phyloP scores from a whole-genome alignment of 345 rosid species.

The Eucalyptus curtisii region DNA sequence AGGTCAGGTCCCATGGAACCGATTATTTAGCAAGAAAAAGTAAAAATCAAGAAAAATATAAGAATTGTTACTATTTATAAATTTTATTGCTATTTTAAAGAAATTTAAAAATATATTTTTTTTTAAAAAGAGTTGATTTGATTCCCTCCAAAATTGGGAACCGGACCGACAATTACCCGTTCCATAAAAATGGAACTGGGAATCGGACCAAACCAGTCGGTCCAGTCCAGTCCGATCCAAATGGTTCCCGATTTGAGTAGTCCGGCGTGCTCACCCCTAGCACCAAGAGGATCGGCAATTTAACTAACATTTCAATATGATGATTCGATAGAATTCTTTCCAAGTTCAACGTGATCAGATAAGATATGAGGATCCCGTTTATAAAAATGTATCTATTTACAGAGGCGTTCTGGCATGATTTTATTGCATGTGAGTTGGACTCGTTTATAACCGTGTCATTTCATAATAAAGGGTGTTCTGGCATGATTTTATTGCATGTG shows the following conservation, averaged over 20 bases:
- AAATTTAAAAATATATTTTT: too few relatives aligned
- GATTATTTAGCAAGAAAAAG: too few relatives aligned
- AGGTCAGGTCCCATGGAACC: rapidly evolving
- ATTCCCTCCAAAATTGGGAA: rapidly evolving
- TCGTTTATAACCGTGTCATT: not conserved
- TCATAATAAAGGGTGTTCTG: not conserved
- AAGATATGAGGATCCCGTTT: not conserved
- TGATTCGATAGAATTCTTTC: not conserved
- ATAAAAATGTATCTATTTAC: not conserved
- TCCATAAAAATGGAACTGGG: rapidly evolving
- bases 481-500: too few relatives aligned
- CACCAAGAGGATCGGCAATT: not conserved
- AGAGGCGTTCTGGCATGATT: not conserved
- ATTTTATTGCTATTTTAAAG: too few relatives aligned
- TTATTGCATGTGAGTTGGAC: not conserved
- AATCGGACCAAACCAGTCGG: rapidly evolving
- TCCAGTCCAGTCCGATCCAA: rapidly evolving
- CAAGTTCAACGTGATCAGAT: rapidly evolving
- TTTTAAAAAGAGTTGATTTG: rapidly evolving
- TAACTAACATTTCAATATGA: not conserved
- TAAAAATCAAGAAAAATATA: too few relatives aligned
- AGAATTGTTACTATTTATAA: too few relatives aligned
- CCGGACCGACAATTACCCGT: rapidly evolving
- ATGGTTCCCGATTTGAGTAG: rapidly evolving
- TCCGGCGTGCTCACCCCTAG: rapidly evolving